These are phyloP conservation scores for Penicillium palitans DNA, from an alignment of 2,329 filamentous ascomycete genomes.

Conservation along the genomic window DNA sequence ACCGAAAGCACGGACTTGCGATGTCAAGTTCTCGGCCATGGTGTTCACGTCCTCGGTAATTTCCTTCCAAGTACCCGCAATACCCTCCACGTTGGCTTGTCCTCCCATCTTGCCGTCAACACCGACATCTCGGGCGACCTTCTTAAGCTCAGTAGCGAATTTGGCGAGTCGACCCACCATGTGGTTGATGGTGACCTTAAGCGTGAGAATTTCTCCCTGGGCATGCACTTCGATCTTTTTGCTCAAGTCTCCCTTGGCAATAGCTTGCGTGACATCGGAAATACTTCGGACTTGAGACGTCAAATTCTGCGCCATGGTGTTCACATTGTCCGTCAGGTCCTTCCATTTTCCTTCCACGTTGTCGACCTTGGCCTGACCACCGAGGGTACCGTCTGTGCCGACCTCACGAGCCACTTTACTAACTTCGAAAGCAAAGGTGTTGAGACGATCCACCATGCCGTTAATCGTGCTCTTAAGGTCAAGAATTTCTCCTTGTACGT, in stretches of 20 bases:
- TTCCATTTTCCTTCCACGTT: constrained; percentile 69
- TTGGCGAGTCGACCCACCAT: constrained; percentile 95
- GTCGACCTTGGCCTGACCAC: constrained; percentile 63
- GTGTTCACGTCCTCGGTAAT: constrained; percentile 97
- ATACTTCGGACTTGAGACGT: constrained; percentile 78
- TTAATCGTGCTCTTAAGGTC: constrained; percentile 90
- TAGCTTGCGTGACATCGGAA: constrained; percentile 90
- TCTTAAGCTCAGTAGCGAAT: constrained; percentile 94
- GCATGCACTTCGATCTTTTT: constrained; percentile 94
- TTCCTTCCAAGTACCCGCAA: constrained; percentile 95
- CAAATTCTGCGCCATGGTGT: constrained; percentile 66
- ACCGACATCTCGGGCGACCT: constrained; percentile 93
- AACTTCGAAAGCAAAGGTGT: constrained; percentile 65
- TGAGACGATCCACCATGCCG: constrained; percentile 65
- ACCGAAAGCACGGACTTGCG: constrained; percentile 95
- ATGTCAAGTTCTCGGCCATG: constrained; percentile 83
- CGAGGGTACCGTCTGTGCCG: constrained; percentile 64
- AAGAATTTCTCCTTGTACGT: constrained; percentile 89
- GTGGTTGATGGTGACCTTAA: constrained; percentile 98
- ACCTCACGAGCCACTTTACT: constrained; percentile 66
- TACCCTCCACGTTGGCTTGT: constrained; percentile 88
- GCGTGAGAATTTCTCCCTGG: constrained; percentile 87
- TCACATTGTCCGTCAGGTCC: constrained; percentile 66
- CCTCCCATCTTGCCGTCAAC: constrained; percentile 99
- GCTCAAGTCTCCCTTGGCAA: constrained; percentile 93